Percentiles rank a stretch among this genome's conserved stretches.
Evolutionary conservation across 2,329 filamentous ascomycete genomes (phyloP).

Genomic region (Penicillium sp.): DNA sequence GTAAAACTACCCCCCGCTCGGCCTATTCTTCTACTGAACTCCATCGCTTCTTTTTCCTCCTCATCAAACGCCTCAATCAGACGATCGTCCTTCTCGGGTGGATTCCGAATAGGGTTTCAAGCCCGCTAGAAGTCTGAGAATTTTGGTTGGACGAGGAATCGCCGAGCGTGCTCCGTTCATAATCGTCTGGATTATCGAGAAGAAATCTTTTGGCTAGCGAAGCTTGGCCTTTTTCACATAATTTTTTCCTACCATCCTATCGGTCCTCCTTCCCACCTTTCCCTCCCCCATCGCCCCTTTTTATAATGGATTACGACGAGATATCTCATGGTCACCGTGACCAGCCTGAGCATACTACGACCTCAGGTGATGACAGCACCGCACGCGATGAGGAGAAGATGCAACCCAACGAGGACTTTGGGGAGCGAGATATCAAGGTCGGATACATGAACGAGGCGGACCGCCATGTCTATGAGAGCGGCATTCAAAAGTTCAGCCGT

Average conservation of each 20-base stretch:
- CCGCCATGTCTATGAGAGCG: slow-evolving; percentile 1
- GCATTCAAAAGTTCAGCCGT: slow-evolving; percentile 4
- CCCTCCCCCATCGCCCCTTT: neutral
- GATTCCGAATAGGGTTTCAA: slow-evolving; percentile 3
- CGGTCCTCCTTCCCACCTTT: neutral
- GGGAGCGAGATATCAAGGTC: neutral
- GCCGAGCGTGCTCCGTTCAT: neutral
- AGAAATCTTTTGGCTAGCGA: neutral
- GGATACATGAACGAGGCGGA: slow-evolving; percentile 4
- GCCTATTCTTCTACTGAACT: neutral
- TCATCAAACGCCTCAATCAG: neutral
- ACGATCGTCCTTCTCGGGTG: neutral
- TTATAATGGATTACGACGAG: neutral
- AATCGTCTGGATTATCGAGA: neutral
- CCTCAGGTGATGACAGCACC: neutral
- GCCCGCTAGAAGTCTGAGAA: neutral
- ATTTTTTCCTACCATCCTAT: neutral
- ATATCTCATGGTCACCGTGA: neutral
- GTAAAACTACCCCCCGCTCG: neutral
- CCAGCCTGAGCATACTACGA: neutral
- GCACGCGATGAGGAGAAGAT: slow-evolving; percentile 4
- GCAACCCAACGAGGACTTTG: slow-evolving; percentile 1
- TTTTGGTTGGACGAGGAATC: neutral
- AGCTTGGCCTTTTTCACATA: neutral
- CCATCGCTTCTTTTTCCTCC: neutral